Percentiles rank a stretch among this genome's conserved stretches.
Evolutionary conservation across 2,329 filamentous ascomycete genomes (phyloP).

Genomic region (Claviceps paspali): DNA sequence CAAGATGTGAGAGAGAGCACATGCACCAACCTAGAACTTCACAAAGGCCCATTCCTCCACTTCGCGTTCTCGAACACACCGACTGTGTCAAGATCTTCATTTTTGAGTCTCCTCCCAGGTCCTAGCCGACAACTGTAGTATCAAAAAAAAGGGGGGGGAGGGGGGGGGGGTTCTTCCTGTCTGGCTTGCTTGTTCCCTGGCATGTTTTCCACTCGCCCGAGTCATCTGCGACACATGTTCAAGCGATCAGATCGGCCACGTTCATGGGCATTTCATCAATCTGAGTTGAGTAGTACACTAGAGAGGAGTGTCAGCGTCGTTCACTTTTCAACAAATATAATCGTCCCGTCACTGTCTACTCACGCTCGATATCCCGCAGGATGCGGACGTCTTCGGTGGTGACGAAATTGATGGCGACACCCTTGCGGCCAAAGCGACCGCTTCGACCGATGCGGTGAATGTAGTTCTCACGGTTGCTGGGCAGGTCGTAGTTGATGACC

Average conservation of each 20-base stretch:
- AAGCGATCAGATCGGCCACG: constrained; percentile 47
- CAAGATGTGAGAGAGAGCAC: background rate
- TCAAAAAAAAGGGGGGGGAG: too few species aligned
- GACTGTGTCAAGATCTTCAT: background rate
- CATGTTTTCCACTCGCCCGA: background rate
- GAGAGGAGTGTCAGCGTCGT: constrained; percentile 17
- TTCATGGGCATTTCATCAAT: constrained; percentile 99
- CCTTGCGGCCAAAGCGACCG: constrained; percentile 91
- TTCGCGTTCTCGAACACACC: constrained; percentile 1
- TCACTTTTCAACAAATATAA: background rate
- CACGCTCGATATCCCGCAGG: constrained; percentile 87
- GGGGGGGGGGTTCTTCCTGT: too few species aligned
- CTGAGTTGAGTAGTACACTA: constrained; percentile 89
- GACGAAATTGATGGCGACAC: constrained; percentile 99
- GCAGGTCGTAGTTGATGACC: constrained; percentile 98
- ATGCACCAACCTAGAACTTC: constrained; percentile 7
- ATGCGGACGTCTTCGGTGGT: constrained; percentile 97
- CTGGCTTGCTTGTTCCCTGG: too few species aligned
- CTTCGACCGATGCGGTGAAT: constrained; percentile 96
- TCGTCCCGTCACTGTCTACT: constrained; percentile 14
- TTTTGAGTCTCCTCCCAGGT: background rate
- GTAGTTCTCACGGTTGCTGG: constrained; percentile 98
- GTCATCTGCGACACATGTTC: constrained; percentile 10
- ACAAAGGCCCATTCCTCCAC: constrained; percentile 9
- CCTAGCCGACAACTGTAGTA: background rate